Conservation (phyloP, 2,329 filamentous ascomycete species). For the Pleoardoris graminearum region DNA sequence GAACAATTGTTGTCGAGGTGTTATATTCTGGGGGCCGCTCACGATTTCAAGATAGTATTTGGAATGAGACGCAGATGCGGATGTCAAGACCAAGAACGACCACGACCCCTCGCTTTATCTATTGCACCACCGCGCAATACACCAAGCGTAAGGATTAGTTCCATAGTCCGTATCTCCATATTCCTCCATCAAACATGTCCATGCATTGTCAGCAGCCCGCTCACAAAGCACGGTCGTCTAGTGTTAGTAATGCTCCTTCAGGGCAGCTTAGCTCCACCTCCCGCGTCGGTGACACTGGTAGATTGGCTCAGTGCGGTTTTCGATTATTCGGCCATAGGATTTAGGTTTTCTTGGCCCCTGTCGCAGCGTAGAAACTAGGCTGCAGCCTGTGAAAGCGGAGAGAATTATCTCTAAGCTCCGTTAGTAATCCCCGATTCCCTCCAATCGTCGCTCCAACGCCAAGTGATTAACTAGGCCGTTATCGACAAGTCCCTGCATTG, state of each 20-base stretch:
- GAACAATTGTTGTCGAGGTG: background rate
- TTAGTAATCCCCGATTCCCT: slow-evolving; percentile 7
- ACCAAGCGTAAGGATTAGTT: background rate
- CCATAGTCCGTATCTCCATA: slow-evolving; percentile 1
- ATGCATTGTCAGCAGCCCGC: slow-evolving; percentile 2
- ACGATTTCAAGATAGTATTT: background rate
- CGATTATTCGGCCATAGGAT: background rate
- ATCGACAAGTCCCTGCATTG: background rate
- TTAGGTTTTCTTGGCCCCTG: slow-evolving; percentile 1
- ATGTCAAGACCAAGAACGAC: background rate
- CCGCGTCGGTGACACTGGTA: background rate
- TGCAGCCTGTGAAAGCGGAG: background rate
- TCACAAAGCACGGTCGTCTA: slow-evolving; percentile 9
- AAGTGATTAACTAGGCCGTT: background rate
- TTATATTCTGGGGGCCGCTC: background rate
- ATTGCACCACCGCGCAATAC: background rate
- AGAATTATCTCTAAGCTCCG: slow-evolving; percentile 1
- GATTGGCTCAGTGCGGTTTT: no score
- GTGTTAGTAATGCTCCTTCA: slow-evolving; percentile 4
- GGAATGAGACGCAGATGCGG: no score
- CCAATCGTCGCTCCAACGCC: background rate
- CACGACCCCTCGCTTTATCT: background rate
- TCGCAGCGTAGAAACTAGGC: background rate
- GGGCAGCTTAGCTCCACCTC: background rate
- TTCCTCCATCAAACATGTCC: background rate